phyloP scores from a whole-genome alignment of 1,139 yeast species.

The Zhuliangozyma parablackwelliae region DNA sequence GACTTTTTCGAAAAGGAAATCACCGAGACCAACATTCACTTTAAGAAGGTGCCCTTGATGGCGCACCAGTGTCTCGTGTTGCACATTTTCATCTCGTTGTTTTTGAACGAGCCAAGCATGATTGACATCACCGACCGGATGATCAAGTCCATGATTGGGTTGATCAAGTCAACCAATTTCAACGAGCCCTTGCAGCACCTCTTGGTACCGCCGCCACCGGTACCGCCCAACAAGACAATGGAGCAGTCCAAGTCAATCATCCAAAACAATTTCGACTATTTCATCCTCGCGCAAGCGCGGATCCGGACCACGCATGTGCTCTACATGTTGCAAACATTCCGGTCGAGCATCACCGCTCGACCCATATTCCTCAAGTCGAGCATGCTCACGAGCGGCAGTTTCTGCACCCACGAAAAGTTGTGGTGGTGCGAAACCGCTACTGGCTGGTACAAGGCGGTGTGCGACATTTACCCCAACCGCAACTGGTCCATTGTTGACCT shows the following conservation, averaged over 20 bases:
- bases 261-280: slow-evolving; percentile 61
- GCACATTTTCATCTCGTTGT: slow-evolving; percentile 77
- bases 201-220: slow-evolving; percentile 51
- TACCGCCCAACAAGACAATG: slow-evolving; percentile 16
- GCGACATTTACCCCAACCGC: slow-evolving; percentile 10
- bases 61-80: slow-evolving; percentile 82
- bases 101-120: slow-evolving; percentile 71
- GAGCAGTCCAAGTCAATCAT: slow-evolving; percentile 13
- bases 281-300: slow-evolving; percentile 75
- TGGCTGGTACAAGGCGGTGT: slow-evolving; percentile 50
- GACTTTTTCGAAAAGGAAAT: slow-evolving; percentile 61
- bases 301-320: slow-evolving; percentile 82
- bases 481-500: slow-evolving; percentile 39
- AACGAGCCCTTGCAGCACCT: slow-evolving; percentile 66
- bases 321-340: slow-evolving; percentile 64
- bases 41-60: slow-evolving; percentile 75
- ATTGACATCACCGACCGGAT: slow-evolving; percentile 73
- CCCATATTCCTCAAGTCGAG: slow-evolving; percentile 52
- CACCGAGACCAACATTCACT: slow-evolving; percentile 42
- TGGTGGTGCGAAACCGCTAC: slow-evolving; percentile 59
- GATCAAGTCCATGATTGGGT: slow-evolving; percentile 70
- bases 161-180: slow-evolving; percentile 72
- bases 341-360: slow-evolving; percentile 63
- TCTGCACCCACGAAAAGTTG: slow-evolving; percentile 62
- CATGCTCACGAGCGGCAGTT: slow-evolving; percentile 69